Evolutionary conservation across 805 yeast species (phyloP).

Genomic region (Starmera dryadoides): DNA sequence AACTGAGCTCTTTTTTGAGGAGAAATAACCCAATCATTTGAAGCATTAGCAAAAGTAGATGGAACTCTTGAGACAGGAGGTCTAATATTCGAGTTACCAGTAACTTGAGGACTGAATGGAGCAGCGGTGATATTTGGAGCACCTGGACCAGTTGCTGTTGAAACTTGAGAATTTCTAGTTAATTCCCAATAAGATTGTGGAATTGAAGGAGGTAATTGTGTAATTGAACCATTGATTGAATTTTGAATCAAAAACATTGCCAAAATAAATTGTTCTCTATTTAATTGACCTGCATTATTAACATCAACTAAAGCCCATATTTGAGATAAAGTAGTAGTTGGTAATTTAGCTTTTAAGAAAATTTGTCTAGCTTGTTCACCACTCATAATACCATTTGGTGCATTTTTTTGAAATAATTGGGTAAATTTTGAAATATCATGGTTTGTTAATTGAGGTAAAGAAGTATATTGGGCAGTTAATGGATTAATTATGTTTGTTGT

Average conservation of each 20-base stretch:
- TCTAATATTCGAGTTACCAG: conserved; percentile 8
- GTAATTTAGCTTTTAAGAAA: conserved; percentile 81
- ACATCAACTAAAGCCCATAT: conserved; percentile 88
- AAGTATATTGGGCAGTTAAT: conserved; percentile 13
- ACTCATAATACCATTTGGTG: conserved; percentile 47
- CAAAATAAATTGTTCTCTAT: conserved; percentile 70
- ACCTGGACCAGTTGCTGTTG: conserved; percentile 5
- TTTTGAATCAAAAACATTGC: conserved; percentile 96
- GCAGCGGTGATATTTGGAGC: conserved; percentile 9
- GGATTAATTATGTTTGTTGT: conserved; percentile 31
- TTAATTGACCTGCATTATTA: conserved; percentile 62
- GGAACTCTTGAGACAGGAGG: conserved; percentile 26
- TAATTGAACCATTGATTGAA: conserved; percentile 55
- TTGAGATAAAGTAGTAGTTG: conserved; percentile 69
- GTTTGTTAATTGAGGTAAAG: conserved; percentile 45
- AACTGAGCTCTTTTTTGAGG: conserved; percentile 68
- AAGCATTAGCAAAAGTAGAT: conserved; percentile 28
- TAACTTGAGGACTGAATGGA: conserved; percentile 13
- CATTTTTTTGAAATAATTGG: conserved; percentile 67
- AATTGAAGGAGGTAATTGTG: conserved; percentile 44
- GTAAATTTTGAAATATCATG: conserved; percentile 57
- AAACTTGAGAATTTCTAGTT: conserved; percentile 8
- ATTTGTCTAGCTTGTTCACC: conserved; percentile 83
- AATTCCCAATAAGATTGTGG: conserved; percentile 37
- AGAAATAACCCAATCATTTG: conserved; percentile 60